These are phyloP conservation scores for Flaveria brownii DNA, from an alignment of 129 eudicot genomes.

Conservation along the genomic window DNA sequence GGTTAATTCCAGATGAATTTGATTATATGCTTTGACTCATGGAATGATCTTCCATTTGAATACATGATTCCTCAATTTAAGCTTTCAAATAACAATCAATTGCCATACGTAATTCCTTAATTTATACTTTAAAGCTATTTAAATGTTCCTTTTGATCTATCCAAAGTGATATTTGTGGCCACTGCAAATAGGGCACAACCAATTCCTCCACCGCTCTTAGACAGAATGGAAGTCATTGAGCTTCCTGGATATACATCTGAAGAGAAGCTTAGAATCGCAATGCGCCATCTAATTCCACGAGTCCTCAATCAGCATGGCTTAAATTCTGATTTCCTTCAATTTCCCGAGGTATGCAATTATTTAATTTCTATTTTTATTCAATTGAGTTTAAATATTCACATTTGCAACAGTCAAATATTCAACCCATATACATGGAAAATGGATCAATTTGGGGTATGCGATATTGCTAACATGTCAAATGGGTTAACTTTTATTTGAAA, in stretches of 20 bases:
- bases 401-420: neutral
- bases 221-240: constrained; percentile 97
- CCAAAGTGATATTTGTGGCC: constrained; percentile 95
- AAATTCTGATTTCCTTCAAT: constrained; percentile 63
- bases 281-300: constrained; percentile 85
- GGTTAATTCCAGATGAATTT: neutral
- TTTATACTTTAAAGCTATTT: constrained; percentile 55
- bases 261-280: constrained; percentile 84
- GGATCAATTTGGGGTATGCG: neutral
- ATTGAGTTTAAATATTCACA: constrained; percentile 17
- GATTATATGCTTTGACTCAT: constrained; percentile 2
- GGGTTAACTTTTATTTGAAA: neutral
- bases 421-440: neutral
- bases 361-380: neutral
- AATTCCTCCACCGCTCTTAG: constrained; percentile 86
- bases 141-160: constrained; percentile 93
- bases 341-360: constrained; percentile 69
- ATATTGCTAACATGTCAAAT: neutral
- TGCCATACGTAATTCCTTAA: constrained; percentile 48
- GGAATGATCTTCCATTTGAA: neutral
- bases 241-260: constrained; percentile 96
- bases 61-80: neutral
- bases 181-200: constrained; percentile 91
- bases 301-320: constrained; percentile 92
- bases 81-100: neutral